Conservation (phyloP, 306 rosid genomes). For the Gleditsia sinensis region DNA sequence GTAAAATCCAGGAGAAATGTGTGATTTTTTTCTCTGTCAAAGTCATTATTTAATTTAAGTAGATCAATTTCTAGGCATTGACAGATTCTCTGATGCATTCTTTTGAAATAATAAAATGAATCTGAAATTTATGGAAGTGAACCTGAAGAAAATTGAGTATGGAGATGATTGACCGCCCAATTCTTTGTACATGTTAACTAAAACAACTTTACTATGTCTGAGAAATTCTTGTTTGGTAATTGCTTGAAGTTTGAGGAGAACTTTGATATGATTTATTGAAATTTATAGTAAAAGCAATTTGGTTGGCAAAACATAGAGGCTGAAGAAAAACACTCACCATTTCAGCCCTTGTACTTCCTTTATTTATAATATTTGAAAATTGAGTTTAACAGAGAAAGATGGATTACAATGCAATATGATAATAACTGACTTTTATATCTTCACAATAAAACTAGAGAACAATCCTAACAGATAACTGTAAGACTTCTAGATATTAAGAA, state of each 20-base stretch:
- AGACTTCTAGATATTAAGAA: too few species aligned
- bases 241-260: slow-evolving; percentile 4
- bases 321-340: too few species aligned
- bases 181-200: background rate
- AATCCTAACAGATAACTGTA: too few species aligned
- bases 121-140: background rate
- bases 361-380: too few species aligned
- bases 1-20: background rate
- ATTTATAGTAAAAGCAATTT: too few species aligned
- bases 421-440: too few species aligned
- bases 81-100: background rate
- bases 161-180: background rate
- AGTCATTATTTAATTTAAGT: background rate
- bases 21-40: background rate
- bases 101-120: background rate
- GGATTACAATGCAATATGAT: too few species aligned
- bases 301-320: too few species aligned
- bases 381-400: too few species aligned
- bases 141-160: background rate
- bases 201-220: background rate
- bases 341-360: too few species aligned
- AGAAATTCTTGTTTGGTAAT: background rate
- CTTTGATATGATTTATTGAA: too few species aligned
- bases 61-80: background rate
- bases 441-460: too few species aligned